Conservation (phyloP, 768 basidiomycete genomes). For the Mycena polygramma region DNA sequence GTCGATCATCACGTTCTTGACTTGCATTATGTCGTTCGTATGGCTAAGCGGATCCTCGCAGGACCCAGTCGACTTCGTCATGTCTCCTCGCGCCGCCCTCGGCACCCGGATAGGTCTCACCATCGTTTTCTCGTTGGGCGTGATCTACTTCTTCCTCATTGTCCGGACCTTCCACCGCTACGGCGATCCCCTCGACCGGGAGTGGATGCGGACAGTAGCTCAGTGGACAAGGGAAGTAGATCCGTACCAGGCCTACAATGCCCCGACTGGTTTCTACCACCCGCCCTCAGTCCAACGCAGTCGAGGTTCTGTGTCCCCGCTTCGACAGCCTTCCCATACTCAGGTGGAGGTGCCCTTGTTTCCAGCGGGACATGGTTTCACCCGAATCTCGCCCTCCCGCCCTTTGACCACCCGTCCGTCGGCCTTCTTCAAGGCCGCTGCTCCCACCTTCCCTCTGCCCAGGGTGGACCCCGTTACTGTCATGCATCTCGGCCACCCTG, state of each 20-base stretch:
- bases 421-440: conserved; percentile 16
- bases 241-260: background rate
- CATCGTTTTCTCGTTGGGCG: conserved; percentile 61
- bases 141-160: conserved; percentile 66
- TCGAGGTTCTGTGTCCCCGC: too few relatives aligned
- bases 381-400: background rate
- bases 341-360: background rate
- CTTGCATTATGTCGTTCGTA: conserved; percentile 69
- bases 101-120: conserved; percentile 67
- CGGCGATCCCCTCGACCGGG: conserved; percentile 51
- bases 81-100: conserved; percentile 49
- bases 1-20: conserved; percentile 71
- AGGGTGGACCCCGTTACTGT: background rate
- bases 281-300: too few relatives aligned
- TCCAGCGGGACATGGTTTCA: background rate
- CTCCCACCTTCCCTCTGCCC: background rate
- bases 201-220: conserved; percentile 41
- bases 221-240: conserved; percentile 38
- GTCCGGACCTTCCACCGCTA: conserved; percentile 66
- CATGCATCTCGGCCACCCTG: conserved; percentile 25
- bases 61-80: conserved; percentile 46
- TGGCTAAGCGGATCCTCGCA: conserved; percentile 67
- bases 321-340: background rate
- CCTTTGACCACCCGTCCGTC: conserved; percentile 23
- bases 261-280: too few relatives aligned